phyloP scores from a whole-genome alignment of 352 stramenopile genomes.

The Phytopythium chamaehyphon region DNA sequence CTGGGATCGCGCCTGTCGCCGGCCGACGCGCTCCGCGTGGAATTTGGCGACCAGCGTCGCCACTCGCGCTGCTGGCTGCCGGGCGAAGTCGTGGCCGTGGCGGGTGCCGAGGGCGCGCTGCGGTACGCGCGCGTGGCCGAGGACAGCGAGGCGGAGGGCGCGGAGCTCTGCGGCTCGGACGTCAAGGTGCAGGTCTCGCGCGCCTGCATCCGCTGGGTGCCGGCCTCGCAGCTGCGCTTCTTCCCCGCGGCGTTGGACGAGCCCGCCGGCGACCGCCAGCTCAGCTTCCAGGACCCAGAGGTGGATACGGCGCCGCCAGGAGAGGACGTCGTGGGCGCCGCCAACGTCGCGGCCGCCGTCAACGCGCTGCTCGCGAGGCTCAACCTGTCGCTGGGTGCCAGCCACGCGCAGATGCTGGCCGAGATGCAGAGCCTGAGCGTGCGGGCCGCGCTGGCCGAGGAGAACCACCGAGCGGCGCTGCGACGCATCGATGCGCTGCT shows the following conservation, averaged over 20 bases:
- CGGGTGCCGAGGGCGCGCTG: conserved; percentile 17
- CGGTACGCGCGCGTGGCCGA: conserved; percentile 34
- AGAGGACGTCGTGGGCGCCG: background rate
- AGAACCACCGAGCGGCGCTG: conserved; percentile 26
- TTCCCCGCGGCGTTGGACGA: conserved; percentile 29
- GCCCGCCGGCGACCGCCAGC: too few relatives aligned
- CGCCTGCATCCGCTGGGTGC: conserved; percentile 31
- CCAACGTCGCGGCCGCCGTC: conserved; percentile 34
- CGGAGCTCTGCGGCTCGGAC: conserved; percentile 17
- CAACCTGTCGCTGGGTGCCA: conserved; percentile 46
- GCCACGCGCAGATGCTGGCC: conserved; percentile 38
- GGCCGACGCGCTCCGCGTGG: conserved; percentile 22
- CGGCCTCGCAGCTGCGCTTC: conserved; percentile 42
- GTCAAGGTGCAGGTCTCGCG: conserved; percentile 44
- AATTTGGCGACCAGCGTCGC: too few relatives aligned
- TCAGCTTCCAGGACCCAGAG: too few relatives aligned
- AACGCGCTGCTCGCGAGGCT: conserved; percentile 40
- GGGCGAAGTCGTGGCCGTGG: conserved; percentile 48
- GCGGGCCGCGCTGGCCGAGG: conserved; percentile 30
- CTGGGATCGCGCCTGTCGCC: conserved; percentile 28
- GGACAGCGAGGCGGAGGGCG: conserved; percentile 12
- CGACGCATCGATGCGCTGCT: conserved; percentile 33
- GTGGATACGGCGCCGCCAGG: too few relatives aligned
- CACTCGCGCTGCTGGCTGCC: conserved; percentile 34
- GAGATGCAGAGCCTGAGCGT: conserved; percentile 41